Base-by-base conservation (phyloP, 345 rosid genomes). In the Eucalyptus globulus region DNA sequence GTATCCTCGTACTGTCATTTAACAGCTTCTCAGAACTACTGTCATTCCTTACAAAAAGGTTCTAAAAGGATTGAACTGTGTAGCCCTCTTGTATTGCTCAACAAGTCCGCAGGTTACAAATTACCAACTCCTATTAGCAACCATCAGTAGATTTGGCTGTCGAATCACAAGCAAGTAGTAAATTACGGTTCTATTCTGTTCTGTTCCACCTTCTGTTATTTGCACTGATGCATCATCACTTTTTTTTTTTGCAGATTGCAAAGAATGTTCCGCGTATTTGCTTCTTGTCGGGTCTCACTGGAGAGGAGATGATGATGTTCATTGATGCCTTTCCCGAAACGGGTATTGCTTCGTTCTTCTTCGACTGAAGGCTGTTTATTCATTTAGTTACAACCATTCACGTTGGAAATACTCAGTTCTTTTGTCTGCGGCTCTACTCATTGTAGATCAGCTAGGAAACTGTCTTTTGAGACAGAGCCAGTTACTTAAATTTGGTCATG, bases 221-320 rank as follows among this genome's bases (percentile, higher is more conserved):
- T 37, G 12, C 83, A 19, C 83, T 21, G 83, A 72, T 37, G 47
- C 27, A 22, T 76, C 47, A 11, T 76, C 76, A 49, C 62, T 9
- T 54, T 85, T 45, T 86, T 80, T 76, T 89, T 89, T 21, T 0
- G 11, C 93, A 97, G 98, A 69, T 96, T 8, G 97, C 96, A 0
- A 91, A 93, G 89, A 93, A 96, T 14, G 81, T 96, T 86, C 99
- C 98, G 45, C 93, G 97, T 85, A 96, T 97, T 86, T 96, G 99
- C 95, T 93, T 96, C 91, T 92, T 96, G 67, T 97, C 99, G 80
- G 99, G 98, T 88, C 96, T 96, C 87, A 95, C 91, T 26, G 99
- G 99, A 88, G 99, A 97, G 91, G 99, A 97, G 93, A 95, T 94
- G 95, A 96, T 95, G 95, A 97, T 97, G 99, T 95, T 97, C 92